A percentile compares a stretch with the other conserved stretches of the same genome.
Conservation (phyloP, 441 rosid genomes). For the Jatropha podagrica region DNA sequence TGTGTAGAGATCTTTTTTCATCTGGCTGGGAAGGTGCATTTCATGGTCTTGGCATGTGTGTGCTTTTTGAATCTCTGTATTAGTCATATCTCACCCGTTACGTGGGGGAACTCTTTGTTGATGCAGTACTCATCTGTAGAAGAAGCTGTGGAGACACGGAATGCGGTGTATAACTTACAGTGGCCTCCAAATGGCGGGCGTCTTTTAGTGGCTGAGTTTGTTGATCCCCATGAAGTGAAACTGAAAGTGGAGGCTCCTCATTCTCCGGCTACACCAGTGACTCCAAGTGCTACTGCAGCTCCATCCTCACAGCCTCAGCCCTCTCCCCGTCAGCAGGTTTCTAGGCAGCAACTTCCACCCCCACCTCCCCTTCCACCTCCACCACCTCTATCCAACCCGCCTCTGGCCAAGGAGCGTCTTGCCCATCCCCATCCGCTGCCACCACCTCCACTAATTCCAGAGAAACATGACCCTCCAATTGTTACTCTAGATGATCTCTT, state of each 20-base stretch:
- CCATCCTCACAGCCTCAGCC: conserved; percentile 53
- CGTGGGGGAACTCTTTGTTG: conserved; percentile 16
- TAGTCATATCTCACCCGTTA: neutral
- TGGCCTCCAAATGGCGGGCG: conserved; percentile 98
- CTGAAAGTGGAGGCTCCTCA: conserved; percentile 57
- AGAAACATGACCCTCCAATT: conserved; percentile 76
- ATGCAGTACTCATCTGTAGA: conserved; percentile 83
- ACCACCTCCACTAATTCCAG: conserved; percentile 60
- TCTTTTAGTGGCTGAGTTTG: conserved; percentile 76
- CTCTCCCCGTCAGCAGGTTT: conserved; percentile 47
- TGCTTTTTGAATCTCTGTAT: neutral
- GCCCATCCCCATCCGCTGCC: conserved; percentile 43
- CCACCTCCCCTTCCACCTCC: conserved; percentile 64
- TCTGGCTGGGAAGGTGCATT: neutral
- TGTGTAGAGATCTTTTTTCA: neutral
- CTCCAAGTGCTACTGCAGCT: conserved; percentile 34
- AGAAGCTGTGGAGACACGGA: conserved; percentile 80
- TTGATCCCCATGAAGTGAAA: conserved; percentile 80
- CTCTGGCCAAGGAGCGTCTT: conserved; percentile 50
- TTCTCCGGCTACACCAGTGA: conserved; percentile 40
- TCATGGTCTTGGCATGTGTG: neutral
- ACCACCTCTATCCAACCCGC: conserved; percentile 50
- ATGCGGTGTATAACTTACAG: conserved; percentile 85
- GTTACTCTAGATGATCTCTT: conserved; percentile 93
- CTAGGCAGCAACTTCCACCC: conserved; percentile 62